Evolutionary conservation across 108 stramenopile genomes (phyloP).

Genomic region (Skeletonema potamos): DNA sequence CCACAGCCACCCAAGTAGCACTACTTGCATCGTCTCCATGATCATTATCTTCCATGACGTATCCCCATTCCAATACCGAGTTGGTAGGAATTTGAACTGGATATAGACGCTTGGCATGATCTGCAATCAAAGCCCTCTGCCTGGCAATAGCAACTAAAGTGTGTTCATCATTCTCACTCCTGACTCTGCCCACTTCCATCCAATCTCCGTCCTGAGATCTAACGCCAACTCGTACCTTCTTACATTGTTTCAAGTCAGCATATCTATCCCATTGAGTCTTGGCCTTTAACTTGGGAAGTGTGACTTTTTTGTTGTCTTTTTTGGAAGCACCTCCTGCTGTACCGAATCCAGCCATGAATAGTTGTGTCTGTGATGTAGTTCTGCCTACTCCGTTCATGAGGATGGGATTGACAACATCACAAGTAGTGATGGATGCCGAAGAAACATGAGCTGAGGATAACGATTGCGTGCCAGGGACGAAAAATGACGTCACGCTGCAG

Average conservation of each 20-base stretch:
- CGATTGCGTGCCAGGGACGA: neutral
- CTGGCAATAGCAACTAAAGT: constrained; percentile 57
- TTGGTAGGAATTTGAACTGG: constrained; percentile 68
- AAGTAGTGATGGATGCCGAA: neutral
- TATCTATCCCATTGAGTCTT: constrained; percentile 81
- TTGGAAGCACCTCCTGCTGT: constrained; percentile 2
- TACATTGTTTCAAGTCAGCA: constrained; percentile 50
- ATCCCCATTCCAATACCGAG: constrained; percentile 70
- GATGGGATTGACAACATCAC: no score
- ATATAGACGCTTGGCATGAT: constrained; percentile 67
- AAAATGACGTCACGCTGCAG: neutral
- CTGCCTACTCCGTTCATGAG: no score
- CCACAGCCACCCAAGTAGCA: constrained; percentile 59
- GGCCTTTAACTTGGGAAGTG: constrained; percentile 46
- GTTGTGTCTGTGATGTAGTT: neutral
- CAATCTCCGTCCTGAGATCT: constrained; percentile 52
- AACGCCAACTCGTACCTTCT: constrained; percentile 57
- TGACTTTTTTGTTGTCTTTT: constrained; percentile 17
- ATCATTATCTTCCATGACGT: constrained; percentile 17
- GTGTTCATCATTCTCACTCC: constrained; percentile 50
- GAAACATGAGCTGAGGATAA: neutral
- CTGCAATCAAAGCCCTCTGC: constrained; percentile 78
- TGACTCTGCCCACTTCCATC: constrained; percentile 71
- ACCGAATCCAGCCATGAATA: constrained; percentile 36
- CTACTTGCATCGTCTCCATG: no score